Conservation (phyloP, 1,139 yeast species). For the Diutina ranongensis region DNA sequence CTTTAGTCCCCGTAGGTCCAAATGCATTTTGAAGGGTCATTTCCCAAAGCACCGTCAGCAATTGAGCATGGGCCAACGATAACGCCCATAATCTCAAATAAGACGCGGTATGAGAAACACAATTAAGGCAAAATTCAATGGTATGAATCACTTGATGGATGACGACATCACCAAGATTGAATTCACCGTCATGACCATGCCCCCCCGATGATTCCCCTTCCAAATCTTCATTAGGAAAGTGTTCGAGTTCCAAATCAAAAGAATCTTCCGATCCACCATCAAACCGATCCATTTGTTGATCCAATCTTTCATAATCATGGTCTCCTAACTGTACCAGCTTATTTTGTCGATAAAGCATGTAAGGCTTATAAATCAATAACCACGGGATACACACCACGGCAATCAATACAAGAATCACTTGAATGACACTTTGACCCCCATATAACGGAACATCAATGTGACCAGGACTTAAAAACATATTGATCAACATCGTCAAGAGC, state of each 20-base stretch:
- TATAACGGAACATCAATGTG: not conserved
- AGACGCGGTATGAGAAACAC: constrained; percentile 5
- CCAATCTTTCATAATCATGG: not conserved
- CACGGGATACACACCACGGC: constrained; percentile 5
- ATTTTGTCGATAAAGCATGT: not conserved
- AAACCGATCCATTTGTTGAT: constrained; percentile 1
- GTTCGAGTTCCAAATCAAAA: constrained; percentile 1
- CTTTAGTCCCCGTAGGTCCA: constrained; percentile 53
- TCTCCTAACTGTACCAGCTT: not conserved
- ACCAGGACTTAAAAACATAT: constrained; percentile 5
- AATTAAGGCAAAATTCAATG: constrained; percentile 6
- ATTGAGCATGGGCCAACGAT: constrained; percentile 93
- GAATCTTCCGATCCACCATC: not conserved
- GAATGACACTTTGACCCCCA: constrained; percentile 1
- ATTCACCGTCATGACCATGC: constrained; percentile 28
- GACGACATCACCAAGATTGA: not conserved
- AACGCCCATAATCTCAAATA: constrained; percentile 57
- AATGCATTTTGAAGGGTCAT: constrained; percentile 89
- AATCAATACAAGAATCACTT: constrained; percentile 1
- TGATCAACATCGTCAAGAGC: constrained; percentile 3
- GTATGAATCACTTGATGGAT: constrained; percentile 6
- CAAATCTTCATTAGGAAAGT: constrained; percentile 3
- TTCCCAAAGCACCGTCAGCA: constrained; percentile 88
- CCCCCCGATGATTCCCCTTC: constrained; percentile 33
- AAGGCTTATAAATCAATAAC: constrained; percentile 4